These are phyloP conservation scores for Penicillium sclerotigenum DNA, from an alignment of 2,329 filamentous ascomycete genomes.

Conservation along the genomic window DNA sequence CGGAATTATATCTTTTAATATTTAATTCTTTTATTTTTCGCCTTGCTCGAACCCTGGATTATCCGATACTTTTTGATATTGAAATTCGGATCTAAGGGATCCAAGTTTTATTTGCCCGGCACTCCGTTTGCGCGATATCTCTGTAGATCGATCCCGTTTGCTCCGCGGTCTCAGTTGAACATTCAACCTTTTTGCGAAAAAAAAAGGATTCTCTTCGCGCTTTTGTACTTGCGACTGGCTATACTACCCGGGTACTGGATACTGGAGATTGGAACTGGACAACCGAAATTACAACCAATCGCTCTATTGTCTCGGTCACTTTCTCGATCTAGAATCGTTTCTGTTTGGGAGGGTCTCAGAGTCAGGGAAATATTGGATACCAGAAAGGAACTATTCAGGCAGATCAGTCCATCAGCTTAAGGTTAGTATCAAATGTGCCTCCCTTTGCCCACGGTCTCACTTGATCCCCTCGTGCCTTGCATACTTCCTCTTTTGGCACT, in stretches of 20 bases:
- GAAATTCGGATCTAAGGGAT: slow-evolving; percentile 5
- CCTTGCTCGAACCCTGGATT: slow-evolving; percentile 6
- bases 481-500: slow-evolving; percentile 28
- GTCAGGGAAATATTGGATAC: not conserved
- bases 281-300: slow-evolving; percentile 4
- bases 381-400: slow-evolving; percentile 2
- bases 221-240: not conserved
- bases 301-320: slow-evolving; percentile 20
- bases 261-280: not conserved
- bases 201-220: not conserved
- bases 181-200: not conserved
- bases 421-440: slow-evolving; percentile 31
- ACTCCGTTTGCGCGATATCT: slow-evolving; percentile 20
- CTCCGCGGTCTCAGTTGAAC: slow-evolving; percentile 6
- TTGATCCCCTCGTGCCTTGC: slow-evolving; percentile 34
- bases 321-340: slow-evolving; percentile 1
- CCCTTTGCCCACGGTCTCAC: slow-evolving; percentile 29
- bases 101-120: slow-evolving; percentile 4
- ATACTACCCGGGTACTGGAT: not conserved
- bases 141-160: slow-evolving; percentile 17
- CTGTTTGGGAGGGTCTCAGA: slow-evolving; percentile 23
- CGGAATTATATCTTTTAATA: slow-evolving; percentile 25
- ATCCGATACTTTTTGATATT: not conserved
- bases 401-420: slow-evolving; percentile 21
- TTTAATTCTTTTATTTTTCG: slow-evolving; percentile 17